Percentiles rank a stretch among this genome's conserved stretches.
Conservation (phyloP, 768 basidiomycete species). For the Auriscalpium vulgare region DNA sequence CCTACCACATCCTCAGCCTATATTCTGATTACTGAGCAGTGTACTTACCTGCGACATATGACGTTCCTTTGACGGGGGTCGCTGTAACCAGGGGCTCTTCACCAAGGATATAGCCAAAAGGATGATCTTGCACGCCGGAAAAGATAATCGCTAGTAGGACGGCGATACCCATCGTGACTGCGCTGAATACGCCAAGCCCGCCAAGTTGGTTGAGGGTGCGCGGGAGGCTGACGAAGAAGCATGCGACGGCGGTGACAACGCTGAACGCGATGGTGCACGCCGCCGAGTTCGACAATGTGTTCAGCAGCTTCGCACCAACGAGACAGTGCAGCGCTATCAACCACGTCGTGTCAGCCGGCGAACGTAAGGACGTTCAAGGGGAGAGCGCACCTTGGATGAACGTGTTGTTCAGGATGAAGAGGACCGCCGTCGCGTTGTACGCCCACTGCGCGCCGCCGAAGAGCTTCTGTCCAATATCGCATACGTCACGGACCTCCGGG, state of each 20-base stretch:
- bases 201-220: constrained; percentile 37
- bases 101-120: constrained; percentile 31
- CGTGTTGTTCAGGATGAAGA: constrained; percentile 49
- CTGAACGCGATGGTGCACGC: constrained; percentile 34
- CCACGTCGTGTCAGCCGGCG: not conserved
- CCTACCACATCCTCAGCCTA: constrained; percentile 9
- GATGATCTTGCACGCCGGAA: constrained; percentile 32
- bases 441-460: constrained; percentile 39
- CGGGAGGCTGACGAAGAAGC: constrained; percentile 36
- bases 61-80: constrained; percentile 30
- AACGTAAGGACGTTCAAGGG: not conserved
- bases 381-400: constrained; percentile 37
- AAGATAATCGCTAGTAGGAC: constrained; percentile 36
- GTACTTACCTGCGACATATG: constrained; percentile 29
- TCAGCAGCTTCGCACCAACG: constrained; percentile 38
- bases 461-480: constrained; percentile 41
- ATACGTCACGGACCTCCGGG: constrained; percentile 41
- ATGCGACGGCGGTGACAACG: constrained; percentile 28
- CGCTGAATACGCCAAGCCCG: constrained; percentile 32
- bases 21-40: not conserved
- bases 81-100: constrained; percentile 30
- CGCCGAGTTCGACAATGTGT: constrained; percentile 35
- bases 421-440: constrained; percentile 41
- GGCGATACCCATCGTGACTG: constrained; percentile 39
- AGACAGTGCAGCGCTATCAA: constrained; percentile 33